Evolutionary conservation across 2,329 filamentous ascomycete species (phyloP), one percentile per base, ranked within the genome.

Genomic region (Hypoxylon sp.): DNA sequence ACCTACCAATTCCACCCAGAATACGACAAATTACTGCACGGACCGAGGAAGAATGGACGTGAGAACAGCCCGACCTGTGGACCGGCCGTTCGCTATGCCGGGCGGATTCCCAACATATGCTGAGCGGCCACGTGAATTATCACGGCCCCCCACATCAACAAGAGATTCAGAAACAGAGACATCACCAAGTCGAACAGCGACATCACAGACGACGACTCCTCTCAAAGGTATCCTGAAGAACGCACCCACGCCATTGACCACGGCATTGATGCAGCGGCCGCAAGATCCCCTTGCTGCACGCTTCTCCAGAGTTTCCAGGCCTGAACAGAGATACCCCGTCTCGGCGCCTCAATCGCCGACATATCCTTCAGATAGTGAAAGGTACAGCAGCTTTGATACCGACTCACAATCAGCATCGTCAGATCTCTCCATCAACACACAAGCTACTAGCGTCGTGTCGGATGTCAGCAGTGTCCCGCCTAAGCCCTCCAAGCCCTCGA

Each of bases 391-490:
- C 51, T 76, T 71, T 59, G 76, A 80, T 30, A 80, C 79, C 10
- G 79, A 80, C 61, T 77, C 79, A 19, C 76, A 78, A 53, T 80
- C 78, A 5, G 75, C 74, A 9, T 77, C 76, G 0, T 81, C 79
- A 0, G 79, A 80, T 23, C 75, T 81, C 34, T 81, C 79, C 5
- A 68, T 76, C 52, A 81, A 76, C 67, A 81, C 80, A 2, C 74
- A 80, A 52, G 79, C 79, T 32, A 81, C 80, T 5, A 80, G 78
- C 23, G 77, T 81, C 38, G 72, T 74, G 62, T 80, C 79, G 6
- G 76, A 76, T 59, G 75, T 75, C 61, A 62, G 56, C 53, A 72
- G 70, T 19, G 60, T 67, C 2, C 60, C 72, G 34, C 69, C 62
- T 36, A 74, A 73, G 34, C 61, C 64, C 10, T 58, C 68, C 6